Evolutionary conservation across 2,329 filamentous ascomycete species (phyloP).

Genomic region (Camillea tinctor): DNA sequence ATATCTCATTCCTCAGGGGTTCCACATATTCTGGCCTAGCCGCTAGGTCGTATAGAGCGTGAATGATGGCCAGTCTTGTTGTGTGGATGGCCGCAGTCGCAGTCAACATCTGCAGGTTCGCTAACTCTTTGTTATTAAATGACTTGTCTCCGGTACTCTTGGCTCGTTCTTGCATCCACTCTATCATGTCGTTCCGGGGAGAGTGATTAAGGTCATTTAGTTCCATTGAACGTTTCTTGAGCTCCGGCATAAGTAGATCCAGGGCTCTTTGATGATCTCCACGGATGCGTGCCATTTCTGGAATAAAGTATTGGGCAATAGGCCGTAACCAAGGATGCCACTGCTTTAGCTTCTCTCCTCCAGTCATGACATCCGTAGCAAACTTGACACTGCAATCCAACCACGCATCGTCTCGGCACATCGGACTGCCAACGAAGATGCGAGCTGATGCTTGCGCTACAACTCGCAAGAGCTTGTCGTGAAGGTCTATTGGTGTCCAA

Average conservation of each 20-base stretch:
- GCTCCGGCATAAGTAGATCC: slow-evolving; percentile 24
- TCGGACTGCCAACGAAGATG: slow-evolving; percentile 29
- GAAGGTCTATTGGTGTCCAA: slow-evolving; percentile 29
- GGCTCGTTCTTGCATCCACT: slow-evolving; percentile 30
- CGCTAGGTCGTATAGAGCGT: slow-evolving; percentile 41
- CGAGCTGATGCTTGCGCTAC: slow-evolving; percentile 30
- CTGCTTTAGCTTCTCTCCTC: slow-evolving; percentile 29
- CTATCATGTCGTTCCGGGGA: slow-evolving; percentile 28
- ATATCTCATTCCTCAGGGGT: slow-evolving; percentile 41
- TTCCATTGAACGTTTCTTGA: slow-evolving; percentile 20
- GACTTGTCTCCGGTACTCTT: slow-evolving; percentile 22
- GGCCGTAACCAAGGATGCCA: slow-evolving; percentile 29
- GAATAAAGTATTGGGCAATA: slow-evolving; percentile 27
- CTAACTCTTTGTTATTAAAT: slow-evolving; percentile 27
- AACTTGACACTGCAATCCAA: slow-evolving; percentile 29
- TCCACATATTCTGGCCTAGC: slow-evolving; percentile 42
- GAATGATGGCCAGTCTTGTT: slow-evolving; percentile 34
- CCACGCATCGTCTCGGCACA: slow-evolving; percentile 30
- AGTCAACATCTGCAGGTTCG: slow-evolving; percentile 32
- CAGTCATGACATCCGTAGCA: slow-evolving; percentile 27
- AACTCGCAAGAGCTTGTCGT: slow-evolving; percentile 26
- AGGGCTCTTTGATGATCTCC: slow-evolving; percentile 26
- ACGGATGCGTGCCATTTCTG: slow-evolving; percentile 28
- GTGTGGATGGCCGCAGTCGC: slow-evolving; percentile 38
- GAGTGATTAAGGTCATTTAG: slow-evolving; percentile 1